Conservation (phyloP, 306 rosid genomes). For the Vigna reflexopilosa region DNA sequence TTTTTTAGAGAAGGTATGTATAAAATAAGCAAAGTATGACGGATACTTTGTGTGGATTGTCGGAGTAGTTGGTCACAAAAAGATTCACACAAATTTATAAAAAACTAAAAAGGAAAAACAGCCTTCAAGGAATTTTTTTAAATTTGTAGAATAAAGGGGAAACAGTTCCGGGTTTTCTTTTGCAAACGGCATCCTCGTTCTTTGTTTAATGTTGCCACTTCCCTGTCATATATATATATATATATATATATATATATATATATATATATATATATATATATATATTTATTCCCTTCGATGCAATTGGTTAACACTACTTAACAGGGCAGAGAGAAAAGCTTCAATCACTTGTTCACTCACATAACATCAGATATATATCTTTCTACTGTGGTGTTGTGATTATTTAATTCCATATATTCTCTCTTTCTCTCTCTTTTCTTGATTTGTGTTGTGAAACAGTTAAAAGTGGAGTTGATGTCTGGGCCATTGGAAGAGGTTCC, state of each 20-base stretch:
- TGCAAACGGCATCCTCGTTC: conserved; percentile 31
- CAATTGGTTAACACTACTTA: conserved; percentile 11
- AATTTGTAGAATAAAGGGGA: conserved; percentile 36
- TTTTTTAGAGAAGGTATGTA: conserved; percentile 10
- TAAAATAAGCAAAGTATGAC: conserved; percentile 48
- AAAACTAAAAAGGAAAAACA: conserved; percentile 31
- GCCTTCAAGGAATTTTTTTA: conserved; percentile 36
- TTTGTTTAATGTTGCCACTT: conserved; percentile 2
- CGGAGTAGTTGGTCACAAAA: conserved; percentile 85
- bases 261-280: too few species aligned
- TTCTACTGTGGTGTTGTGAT: conserved; percentile 33
- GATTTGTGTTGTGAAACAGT: conserved; percentile 44
- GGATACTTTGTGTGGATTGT: conserved; percentile 75
- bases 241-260: too few species aligned
- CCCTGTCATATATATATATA: background rate
- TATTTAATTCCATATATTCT: conserved; percentile 26
- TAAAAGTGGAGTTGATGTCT: conserved; percentile 57
- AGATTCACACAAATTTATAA: conserved; percentile 43
- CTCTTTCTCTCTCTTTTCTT: conserved; percentile 16
- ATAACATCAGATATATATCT: background rate
- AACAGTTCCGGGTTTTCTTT: conserved; percentile 45
- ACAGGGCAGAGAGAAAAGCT: conserved; percentile 47
- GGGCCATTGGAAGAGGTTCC: conserved; percentile 65
- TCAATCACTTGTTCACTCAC: conserved; percentile 36
- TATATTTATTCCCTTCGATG: conserved; percentile 25